Percentiles rank a stretch among this genome's conserved stretches.
These are phyloP conservation scores for Ogataea degrootiae DNA, from an alignment of 805 yeast species.

Conservation along the genomic window DNA sequence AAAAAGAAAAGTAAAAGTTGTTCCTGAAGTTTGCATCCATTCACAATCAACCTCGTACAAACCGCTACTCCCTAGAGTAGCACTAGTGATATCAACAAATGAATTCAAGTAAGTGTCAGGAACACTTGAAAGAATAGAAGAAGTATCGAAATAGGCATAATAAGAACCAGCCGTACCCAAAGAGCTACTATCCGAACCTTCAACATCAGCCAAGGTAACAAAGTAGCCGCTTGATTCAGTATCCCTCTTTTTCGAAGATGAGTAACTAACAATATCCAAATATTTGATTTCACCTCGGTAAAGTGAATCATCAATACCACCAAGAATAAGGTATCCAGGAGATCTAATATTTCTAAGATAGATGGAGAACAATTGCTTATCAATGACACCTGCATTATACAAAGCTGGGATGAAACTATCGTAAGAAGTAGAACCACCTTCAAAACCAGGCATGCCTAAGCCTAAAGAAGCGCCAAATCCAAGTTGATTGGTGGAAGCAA, in stretches of 20 bases:
- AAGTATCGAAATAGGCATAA: constrained; percentile 48
- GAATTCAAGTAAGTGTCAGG: constrained; percentile 30
- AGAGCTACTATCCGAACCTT: constrained; percentile 9
- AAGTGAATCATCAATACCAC: constrained; percentile 29
- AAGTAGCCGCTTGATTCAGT: constrained; percentile 12
- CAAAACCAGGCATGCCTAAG: constrained; percentile 12
- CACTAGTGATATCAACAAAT: constrained; percentile 13
- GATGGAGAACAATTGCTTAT: constrained; percentile 24
- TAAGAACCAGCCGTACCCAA: constrained; percentile 6
- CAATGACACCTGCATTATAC: constrained; percentile 25
- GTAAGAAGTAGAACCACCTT: constrained; percentile 7
- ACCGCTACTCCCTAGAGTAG: constrained; percentile 13
- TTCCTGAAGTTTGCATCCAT: constrained; percentile 8
- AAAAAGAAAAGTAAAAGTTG: constrained; percentile 12
- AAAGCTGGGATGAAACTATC: constrained; percentile 21
- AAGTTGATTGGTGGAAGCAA: constrained; percentile 13
- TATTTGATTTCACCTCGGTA: constrained; percentile 21
- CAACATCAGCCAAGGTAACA: constrained; percentile 11
- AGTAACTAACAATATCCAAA: constrained; percentile 7
- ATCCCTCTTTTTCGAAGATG: constrained; percentile 4
- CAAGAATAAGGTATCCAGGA: constrained; percentile 28
- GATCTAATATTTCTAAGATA: constrained; percentile 20
- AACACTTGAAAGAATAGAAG: constrained; percentile 47
- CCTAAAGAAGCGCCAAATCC: constrained; percentile 17
- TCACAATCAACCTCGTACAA: constrained; percentile 21